These are phyloP conservation scores for Gentiana macrophylla DNA, from an alignment of 257 asterid genomes.

Conservation along the genomic window DNA sequence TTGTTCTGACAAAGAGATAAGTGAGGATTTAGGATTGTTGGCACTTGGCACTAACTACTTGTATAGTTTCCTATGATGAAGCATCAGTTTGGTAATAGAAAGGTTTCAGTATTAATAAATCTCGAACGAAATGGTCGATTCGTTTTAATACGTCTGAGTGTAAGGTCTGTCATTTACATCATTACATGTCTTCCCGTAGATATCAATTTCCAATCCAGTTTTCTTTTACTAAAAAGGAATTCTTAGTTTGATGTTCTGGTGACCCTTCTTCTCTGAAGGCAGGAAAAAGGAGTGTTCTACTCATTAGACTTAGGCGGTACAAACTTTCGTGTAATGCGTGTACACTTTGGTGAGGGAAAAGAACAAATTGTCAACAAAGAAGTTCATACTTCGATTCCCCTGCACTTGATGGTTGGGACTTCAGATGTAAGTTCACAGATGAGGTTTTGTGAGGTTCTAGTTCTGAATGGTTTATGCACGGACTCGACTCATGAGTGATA, in stretches of 20 bases:
- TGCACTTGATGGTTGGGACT: constrained; percentile 74
- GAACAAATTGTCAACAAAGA: constrained; percentile 38
- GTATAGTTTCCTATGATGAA: too few relatives aligned
- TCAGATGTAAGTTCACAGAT: constrained; percentile 50
- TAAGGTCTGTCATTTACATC: too few relatives aligned
- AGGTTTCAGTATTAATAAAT: too few relatives aligned
- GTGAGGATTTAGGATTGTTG: too few relatives aligned
- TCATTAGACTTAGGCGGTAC: constrained; percentile 97
- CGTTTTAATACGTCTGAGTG: too few relatives aligned
- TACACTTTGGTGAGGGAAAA: constrained; percentile 62
- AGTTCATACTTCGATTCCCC: constrained; percentile 74
- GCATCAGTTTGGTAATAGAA: too few relatives aligned
- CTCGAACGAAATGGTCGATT: too few relatives aligned
- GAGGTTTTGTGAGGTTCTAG: constrained; percentile 6
- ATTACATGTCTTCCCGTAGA: too few relatives aligned
- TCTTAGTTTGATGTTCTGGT: background rate
- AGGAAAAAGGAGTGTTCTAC: constrained; percentile 71
- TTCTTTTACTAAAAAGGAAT: background rate
- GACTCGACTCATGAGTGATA: constrained; percentile 2
- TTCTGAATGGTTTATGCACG: background rate
- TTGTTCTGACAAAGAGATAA: too few relatives aligned
- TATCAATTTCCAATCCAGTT: too few relatives aligned
- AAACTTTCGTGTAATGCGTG: constrained; percentile 83
- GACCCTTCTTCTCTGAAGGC: constrained; percentile 27
- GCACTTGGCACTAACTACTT: too few relatives aligned